A percentile compares a stretch with the other conserved stretches of the same genome.
Evolutionary conservation across 2,329 filamentous ascomycete species (phyloP).

Genomic region (Colletotrichum sidae): DNA sequence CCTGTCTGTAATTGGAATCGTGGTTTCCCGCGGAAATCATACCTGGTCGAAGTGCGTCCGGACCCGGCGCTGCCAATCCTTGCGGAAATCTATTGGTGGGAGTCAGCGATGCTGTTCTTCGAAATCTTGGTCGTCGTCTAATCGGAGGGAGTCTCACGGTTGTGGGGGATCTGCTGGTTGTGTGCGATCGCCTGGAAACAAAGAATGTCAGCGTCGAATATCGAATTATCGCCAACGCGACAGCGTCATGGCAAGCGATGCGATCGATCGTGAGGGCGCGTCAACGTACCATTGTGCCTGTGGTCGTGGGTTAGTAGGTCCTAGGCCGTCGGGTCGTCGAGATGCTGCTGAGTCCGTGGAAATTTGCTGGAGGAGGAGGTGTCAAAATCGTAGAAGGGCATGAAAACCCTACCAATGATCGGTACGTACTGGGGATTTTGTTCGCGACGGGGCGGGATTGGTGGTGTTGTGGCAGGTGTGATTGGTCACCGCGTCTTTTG

Average conservation of each 20-base stretch:
- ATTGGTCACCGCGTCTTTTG: neutral
- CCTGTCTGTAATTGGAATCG: constrained; percentile 39
- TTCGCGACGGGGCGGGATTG: constrained; percentile 6
- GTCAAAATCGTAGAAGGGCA: constrained; percentile 56
- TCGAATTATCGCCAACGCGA: neutral
- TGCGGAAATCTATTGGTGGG: constrained; percentile 84
- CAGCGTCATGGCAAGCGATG: neutral
- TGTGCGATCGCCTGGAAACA: constrained; percentile 85
- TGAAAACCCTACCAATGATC: constrained; percentile 53
- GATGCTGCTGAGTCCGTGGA: constrained; percentile 33
- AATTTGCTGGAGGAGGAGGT: constrained; percentile 47
- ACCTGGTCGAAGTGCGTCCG: constrained; percentile 99
- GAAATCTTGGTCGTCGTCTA: constrained; percentile 41
- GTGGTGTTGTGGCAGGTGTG: neutral
- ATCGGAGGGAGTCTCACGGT: constrained; percentile 72
- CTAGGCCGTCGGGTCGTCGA: constrained; percentile 32
- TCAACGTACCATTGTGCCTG: constrained; percentile 64
- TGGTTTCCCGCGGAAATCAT: constrained; percentile 52
- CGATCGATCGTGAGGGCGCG: constrained; percentile 11
- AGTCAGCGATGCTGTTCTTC: constrained; percentile 52
- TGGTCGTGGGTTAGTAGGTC: constrained; percentile 42
- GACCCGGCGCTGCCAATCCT: constrained; percentile 99
- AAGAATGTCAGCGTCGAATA: constrained; percentile 31
- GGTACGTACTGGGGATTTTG: constrained; percentile 32
- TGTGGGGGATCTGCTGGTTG: constrained; percentile 98